Percentiles rank a stretch among this genome's conserved stretches.
Conservation (phyloP, 2,329 filamentous ascomycete species). For the Trichoderma atroviride region DNA sequence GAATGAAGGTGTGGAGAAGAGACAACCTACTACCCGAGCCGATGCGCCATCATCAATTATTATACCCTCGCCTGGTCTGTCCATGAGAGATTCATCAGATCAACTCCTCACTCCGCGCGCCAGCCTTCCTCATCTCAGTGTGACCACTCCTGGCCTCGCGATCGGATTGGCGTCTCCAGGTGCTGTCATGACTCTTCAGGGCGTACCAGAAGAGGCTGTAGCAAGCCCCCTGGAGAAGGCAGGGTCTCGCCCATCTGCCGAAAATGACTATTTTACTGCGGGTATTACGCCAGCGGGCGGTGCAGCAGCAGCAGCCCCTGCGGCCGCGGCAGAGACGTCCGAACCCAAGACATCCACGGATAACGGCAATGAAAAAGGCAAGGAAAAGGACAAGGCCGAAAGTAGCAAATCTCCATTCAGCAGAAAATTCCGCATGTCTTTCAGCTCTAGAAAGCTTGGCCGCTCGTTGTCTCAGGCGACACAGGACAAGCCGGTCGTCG, state of each 20-base stretch:
- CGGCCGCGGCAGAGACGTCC: conserved; percentile 31
- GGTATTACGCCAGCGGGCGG: conserved; percentile 54
- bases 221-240: conserved; percentile 58
- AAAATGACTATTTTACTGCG: conserved; percentile 78
- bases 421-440: conserved; percentile 84
- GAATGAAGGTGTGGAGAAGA: conserved; percentile 63
- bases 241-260: conserved; percentile 62
- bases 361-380: conserved; percentile 53
- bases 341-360: conserved; percentile 55
- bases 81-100: conserved; percentile 46
- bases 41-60: conserved; percentile 64
- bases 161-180: conserved; percentile 77
- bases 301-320: conserved; percentile 24
- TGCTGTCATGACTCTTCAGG: conserved; percentile 44
- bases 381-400: conserved; percentile 49
- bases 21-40: conserved; percentile 55
- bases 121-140: conserved; percentile 62
- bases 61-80: conserved; percentile 41
- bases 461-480: conserved; percentile 63
- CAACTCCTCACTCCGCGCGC: conserved; percentile 64
- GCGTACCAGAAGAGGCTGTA: conserved; percentile 51
- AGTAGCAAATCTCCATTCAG: conserved; percentile 71
- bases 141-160: conserved; percentile 73
- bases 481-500: conserved; percentile 70
- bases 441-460: conserved; percentile 81